Base-by-base conservation (phyloP, 2,329 filamentous ascomycete species). In the Penicillium sclerotiorum region DNA sequence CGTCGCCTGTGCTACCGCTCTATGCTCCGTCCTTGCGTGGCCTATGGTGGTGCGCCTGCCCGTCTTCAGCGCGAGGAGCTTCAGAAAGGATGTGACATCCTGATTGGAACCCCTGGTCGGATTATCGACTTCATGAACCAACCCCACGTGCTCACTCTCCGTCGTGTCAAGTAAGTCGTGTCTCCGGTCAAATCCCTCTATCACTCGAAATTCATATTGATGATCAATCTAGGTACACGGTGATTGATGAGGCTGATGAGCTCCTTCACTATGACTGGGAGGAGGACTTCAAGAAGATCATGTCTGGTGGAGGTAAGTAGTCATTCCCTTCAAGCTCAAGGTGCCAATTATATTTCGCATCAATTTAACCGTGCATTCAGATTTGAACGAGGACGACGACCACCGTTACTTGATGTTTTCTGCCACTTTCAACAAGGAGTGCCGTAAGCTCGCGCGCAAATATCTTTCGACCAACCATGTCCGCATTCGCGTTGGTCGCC, bases 171-270 rank as follows among this genome's bases (percentile, higher is more conserved):
- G 72, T 94, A 86, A 51, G 58, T 36, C 35, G 1, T 18, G 1
- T 9, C 40, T 20, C 25, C 6, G 9, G 13, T 8, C 25, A 9
- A 35, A 8, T 11, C 15, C 11, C 27, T 35, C 5, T n/a, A n/a
- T n/a, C n/a, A n/a, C 15, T 18, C 15, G 5, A 27, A 13, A 6
- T n/a, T 8, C 8, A 13, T 3, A 11, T 45, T 56, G 18, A 57
- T 6, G 7, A 5, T 18, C 12, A 11, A 22, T 12, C 8, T 13
- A 81, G 79, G 53, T 85, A 78, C 70, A 84, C 83, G 57, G 83
- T 97, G 57, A 86, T 99, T 55, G 94, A 97, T 52, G 94, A 99
- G 67, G 94, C 94, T 0, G 94, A 99, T 65, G 93, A 99, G 75
- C 86, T 99, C 79, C 80, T 99, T 0, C 79, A 87, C 0, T 67